phyloP scores from a whole-genome alignment of 768 basidiomycete species.

The Roridomyces roridus region DNA sequence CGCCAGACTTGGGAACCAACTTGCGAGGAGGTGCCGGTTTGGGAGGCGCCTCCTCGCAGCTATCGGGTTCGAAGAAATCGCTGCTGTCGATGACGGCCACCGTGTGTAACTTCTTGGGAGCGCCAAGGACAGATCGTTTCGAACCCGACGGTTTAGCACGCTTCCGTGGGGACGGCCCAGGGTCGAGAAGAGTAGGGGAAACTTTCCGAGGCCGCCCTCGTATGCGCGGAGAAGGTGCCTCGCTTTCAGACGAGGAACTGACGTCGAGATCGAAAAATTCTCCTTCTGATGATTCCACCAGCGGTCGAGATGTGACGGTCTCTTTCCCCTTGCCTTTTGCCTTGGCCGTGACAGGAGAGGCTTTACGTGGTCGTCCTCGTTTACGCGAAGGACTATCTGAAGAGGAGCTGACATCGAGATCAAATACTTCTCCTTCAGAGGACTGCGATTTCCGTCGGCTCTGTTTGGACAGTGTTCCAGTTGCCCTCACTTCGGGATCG shows the following conservation, averaged over 20 bases:
- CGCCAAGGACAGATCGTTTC: background rate
- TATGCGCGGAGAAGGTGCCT: conserved; percentile 29
- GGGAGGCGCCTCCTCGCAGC: conserved; percentile 7
- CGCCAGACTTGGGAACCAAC: conserved; percentile 2
- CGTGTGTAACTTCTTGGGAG: conserved; percentile 1
- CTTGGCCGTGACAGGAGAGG: conserved; percentile 1
- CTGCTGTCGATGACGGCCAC: conserved; percentile 14
- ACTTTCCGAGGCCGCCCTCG: conserved; percentile 30
- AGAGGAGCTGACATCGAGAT: background rate
- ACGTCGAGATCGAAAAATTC: conserved; percentile 32
- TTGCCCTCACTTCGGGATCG: conserved; percentile 17
- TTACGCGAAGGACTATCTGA: background rate
- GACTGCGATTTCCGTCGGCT: no score
- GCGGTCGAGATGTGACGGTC: background rate
- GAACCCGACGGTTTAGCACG: conserved; percentile 1
- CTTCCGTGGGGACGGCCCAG: conserved; percentile 10
- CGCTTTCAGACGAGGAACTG: conserved; percentile 23
- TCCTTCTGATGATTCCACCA: conserved; percentile 28
- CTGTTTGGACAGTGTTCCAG: background rate
- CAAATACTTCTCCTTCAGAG: background rate
- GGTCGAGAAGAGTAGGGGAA: background rate
- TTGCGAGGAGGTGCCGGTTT: conserved; percentile 1
- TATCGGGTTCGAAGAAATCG: conserved; percentile 25
- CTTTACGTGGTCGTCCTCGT: background rate
- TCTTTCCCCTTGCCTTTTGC: conserved; percentile 14